phyloP scores from a whole-genome alignment of 805 yeast genomes.

The Saccharomyces cerevisiae region DNA sequence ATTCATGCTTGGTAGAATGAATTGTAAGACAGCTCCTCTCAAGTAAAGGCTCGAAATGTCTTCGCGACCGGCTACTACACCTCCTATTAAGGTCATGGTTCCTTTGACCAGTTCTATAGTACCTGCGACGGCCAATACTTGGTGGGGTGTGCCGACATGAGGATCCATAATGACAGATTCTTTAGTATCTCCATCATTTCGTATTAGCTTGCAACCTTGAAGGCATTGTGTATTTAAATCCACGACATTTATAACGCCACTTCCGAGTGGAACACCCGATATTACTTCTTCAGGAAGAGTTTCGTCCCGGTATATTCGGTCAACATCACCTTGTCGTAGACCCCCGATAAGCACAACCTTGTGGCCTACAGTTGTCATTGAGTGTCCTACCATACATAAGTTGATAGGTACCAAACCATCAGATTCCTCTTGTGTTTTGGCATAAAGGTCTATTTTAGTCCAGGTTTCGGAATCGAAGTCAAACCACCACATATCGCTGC shows the following conservation, averaged over 20 bases:
- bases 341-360: constrained; percentile 24
- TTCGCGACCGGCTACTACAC: constrained; percentile 13
- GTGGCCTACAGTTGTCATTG: constrained; percentile 19
- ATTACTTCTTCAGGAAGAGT: not conserved
- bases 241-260: constrained; percentile 15
- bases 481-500: constrained; percentile 46
- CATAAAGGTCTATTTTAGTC: constrained; percentile 20
- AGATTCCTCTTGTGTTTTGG: constrained; percentile 11
- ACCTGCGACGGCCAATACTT: constrained; percentile 9
- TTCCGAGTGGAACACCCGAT: constrained; percentile 5
- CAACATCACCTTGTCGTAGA: constrained; percentile 19
- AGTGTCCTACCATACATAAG: constrained; percentile 25
- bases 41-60: constrained; percentile 12
- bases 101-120: constrained; percentile 15
- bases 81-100: constrained; percentile 22
- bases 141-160: not conserved
- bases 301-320: constrained; percentile 7
- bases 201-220: constrained; percentile 7
- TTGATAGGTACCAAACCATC: constrained; percentile 10
- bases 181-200: not conserved
- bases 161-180: not conserved
- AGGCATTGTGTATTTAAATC: constrained; percentile 19
- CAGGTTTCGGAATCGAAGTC: constrained; percentile 38
- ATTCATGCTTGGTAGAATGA: constrained; percentile 23
- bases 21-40: constrained; percentile 26